Base-by-base conservation (phyloP, 75 land plant species). In the Cryptomeria japonica region DNA sequence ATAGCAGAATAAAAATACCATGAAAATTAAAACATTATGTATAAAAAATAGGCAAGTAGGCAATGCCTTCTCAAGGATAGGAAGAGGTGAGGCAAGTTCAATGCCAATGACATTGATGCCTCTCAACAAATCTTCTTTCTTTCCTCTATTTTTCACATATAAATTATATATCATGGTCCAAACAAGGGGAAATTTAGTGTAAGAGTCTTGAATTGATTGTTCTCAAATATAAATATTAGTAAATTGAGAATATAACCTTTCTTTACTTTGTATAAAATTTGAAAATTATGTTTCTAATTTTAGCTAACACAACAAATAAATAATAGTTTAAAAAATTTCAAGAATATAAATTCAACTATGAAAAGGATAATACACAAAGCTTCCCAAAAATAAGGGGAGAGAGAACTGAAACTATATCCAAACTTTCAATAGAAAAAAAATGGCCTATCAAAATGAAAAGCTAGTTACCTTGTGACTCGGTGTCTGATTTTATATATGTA, bases 31-130 rank as follows among this genome's bases (percentile, higher is more conserved):
- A 56, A 56, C 61, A 56, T 56, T 0, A 56, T 56, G 2, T 4
- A 56, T 56, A 56, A 56, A 18, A 42, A 89, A 70, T 28, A 87
- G 11, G 32, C 18, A 84, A 47, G 19, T 44, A 19, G 44, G 75
- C 32, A 44, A 3, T 91, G 94, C 97, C 96, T 95, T 95, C 47
- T 85, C 39, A 56, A 96, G 88, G 34, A 91, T 89, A 68, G 95
- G 90, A 86, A 96, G 87, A n/a, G 89, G 90, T 12, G 86, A 58
- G 0, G 90, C 88, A 51, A 75, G 89, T 37, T 84, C 87, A 0
- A 56, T 80, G 37, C 93, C 95, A 42, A 95, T 85, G 34, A 87
- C n/a, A n/a, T n/a, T 91, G 16, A 95, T 34, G 37, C 92, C 96
- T 39, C 91, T 88, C 53, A 96, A 84, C 32, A 96, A 92, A 70